phyloP scores from a whole-genome alignment of 768 basidiomycete species.

The Suillus ampliporus region DNA sequence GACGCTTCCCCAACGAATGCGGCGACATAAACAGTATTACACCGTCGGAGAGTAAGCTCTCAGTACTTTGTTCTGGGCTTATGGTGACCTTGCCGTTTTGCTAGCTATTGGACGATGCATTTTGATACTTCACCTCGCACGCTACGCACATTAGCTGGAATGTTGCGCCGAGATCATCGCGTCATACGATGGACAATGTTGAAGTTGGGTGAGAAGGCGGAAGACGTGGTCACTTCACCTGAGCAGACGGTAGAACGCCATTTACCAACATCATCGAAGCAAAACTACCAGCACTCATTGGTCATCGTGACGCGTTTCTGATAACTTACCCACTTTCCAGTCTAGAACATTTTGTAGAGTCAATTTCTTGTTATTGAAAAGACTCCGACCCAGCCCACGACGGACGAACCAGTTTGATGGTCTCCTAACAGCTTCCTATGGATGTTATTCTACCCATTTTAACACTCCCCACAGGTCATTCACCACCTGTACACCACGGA shows the following conservation, averaged over 20 bases:
- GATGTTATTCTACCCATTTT: slow-evolving; percentile 39
- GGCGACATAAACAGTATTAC: slow-evolving; percentile 60
- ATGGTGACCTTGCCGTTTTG: slow-evolving; percentile 11
- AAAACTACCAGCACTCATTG: not conserved
- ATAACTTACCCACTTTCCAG: not conserved
- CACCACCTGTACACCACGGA: slow-evolving; percentile 46
- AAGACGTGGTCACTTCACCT: slow-evolving; percentile 65
- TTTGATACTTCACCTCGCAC: slow-evolving; percentile 86
- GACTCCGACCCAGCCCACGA: not conserved
- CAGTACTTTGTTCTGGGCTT: not conserved
- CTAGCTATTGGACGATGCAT: slow-evolving; percentile 89
- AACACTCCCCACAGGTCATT: slow-evolving; percentile 42
- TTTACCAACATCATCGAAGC: not conserved
- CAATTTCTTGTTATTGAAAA: not conserved
- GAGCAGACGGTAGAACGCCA: slow-evolving; percentile 45
- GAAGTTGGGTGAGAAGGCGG: slow-evolving; percentile 75
- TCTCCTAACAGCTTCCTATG: not conserved
- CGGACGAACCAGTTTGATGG: not conserved
- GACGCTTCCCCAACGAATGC: slow-evolving; percentile 77
- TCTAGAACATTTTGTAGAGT: not conserved
- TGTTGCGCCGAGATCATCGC: slow-evolving; percentile 79
- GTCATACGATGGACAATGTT: slow-evolving; percentile 84
- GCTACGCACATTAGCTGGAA: slow-evolving; percentile 63
- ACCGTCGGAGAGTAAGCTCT: slow-evolving; percentile 75
- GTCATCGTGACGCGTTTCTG: not conserved